phyloP scores from a whole-genome alignment of 2,329 filamentous ascomycete genomes.

The Colletotrichum shisoi region DNA sequence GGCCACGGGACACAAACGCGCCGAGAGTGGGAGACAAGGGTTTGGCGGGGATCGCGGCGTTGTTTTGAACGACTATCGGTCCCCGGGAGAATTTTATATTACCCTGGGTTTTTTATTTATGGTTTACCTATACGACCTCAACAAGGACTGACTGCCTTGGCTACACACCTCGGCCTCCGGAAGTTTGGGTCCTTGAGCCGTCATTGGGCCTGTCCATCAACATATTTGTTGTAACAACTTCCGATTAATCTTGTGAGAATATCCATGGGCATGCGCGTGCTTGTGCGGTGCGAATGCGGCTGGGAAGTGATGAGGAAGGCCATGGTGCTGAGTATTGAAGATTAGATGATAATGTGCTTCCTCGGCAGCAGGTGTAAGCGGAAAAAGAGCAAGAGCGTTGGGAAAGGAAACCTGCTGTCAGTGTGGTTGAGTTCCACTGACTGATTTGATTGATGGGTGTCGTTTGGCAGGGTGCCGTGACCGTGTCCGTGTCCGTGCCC shows the following conservation, averaged over 20 bases:
- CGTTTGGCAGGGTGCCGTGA: constrained; percentile 9
- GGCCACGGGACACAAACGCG: constrained; percentile 28
- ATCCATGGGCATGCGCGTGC: neutral
- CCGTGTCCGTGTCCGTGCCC: constrained; percentile 11
- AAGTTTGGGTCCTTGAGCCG: neutral
- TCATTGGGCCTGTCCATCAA: neutral
- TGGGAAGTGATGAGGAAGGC: neutral
- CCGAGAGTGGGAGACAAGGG: constrained; percentile 23
- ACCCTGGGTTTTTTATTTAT: too few relatives aligned
- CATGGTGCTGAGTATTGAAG: neutral
- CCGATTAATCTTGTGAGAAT: neutral
- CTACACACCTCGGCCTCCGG: too few relatives aligned
- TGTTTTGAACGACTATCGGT: constrained; percentile 12
- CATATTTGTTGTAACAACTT: neutral
- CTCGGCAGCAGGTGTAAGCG: neutral
- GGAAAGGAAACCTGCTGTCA: neutral
- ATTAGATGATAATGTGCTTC: constrained; percentile 3
- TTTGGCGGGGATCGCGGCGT: constrained; percentile 13
- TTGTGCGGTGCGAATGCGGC: constrained; percentile 15
- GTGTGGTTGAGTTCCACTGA: neutral
- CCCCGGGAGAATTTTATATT: too few relatives aligned
- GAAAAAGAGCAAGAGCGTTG: constrained; percentile 3
- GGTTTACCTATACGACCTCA: too few relatives aligned
- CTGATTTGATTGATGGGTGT: constrained; percentile 10
- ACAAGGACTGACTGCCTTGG: too few relatives aligned